Base-by-base conservation (phyloP, 2,329 filamentous ascomycete genomes). In the Emergomyces pasteurianus region DNA sequence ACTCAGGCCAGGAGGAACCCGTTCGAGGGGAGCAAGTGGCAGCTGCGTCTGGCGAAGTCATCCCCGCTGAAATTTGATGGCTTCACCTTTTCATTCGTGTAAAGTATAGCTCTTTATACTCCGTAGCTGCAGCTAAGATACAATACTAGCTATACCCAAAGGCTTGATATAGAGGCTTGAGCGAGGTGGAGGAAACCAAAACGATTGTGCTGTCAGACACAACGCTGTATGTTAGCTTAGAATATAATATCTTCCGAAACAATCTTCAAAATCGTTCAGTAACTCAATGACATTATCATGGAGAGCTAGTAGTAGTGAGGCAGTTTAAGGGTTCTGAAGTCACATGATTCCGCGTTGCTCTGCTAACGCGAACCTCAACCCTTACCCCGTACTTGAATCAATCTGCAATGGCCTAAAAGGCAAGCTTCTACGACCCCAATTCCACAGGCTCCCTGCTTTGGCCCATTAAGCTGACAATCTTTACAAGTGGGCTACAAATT, bases 281-380 rank as follows among this genome's bases (percentile, higher is more conserved):
- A 54, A 18, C 14, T 38, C 12, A 54, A 54, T 54, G 18, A 52
- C 21, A 52, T 18, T 55, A 12, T 55, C 49, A 31, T 28, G 16
- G 23, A 50, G 1, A 3, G 3, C 31, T 31, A n/a, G n/a, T n/a
- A n/a, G n/a, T n/a, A n/a, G n/a, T n/a, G n/a, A n/a, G n/a, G 18
- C 38, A 12, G 34, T 34, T 40, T 16, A 49, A 18, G 47, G 47
- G 6, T 18, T 31, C 26, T n/a, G 12, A n/a, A n/a, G 57, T 60
- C 58, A 60, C 58, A 56, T 60, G 58, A 49, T 43, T 49, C 16
- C 52, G 58, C 52, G 58, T 56, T 31, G 21, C 34, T 42, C 21
- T 31, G 31, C 4, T 31, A 21, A 7, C 54, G 38, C 54, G 54
- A 26, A 31, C 21, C 14, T 31, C 38, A 28, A 57, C 28, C 54